These are phyloP conservation scores for Coprinopsis cinerea DNA, from an alignment of 768 basidiomycete species.

Conservation along the genomic window DNA sequence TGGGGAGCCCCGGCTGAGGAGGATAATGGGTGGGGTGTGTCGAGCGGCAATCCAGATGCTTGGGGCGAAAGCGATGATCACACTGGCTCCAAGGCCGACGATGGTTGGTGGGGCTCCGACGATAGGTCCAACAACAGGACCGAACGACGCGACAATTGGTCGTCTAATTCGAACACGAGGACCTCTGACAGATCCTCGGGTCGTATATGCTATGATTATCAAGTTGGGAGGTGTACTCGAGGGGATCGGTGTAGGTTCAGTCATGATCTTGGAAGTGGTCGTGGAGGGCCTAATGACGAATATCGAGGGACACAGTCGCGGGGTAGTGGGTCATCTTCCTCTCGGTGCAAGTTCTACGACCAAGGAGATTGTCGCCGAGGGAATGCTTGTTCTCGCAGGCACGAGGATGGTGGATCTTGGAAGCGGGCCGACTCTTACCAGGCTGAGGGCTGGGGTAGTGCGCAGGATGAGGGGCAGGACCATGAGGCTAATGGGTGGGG, in stretches of 20 bases:
- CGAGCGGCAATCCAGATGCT: conserved; percentile 4
- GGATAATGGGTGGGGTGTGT: conserved; percentile 12
- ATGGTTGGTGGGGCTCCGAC: no score
- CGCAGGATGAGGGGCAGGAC: no score
- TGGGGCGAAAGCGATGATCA: conserved; percentile 2
- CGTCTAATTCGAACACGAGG: neutral
- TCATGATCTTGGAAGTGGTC: neutral
- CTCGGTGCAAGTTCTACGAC: no score
- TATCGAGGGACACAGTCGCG: no score
- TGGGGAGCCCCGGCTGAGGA: conserved; percentile 5
- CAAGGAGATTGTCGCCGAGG: no score
- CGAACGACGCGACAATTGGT: neutral
- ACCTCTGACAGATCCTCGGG: neutral
- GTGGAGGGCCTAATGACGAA: neutral
- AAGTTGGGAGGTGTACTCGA: conserved; percentile 1
- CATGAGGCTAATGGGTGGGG: no score
- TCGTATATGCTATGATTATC: neutral
- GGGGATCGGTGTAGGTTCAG: neutral
- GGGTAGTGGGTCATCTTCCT: no score
- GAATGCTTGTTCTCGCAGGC: no score
- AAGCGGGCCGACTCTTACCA: no score
- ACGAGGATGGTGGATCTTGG: no score
- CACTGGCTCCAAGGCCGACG: no score
- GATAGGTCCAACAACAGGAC: neutral
- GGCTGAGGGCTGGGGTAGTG: no score